Evolutionary conservation across 768 basidiomycete genomes (phyloP).

Genomic region (Trametes maxima): DNA sequence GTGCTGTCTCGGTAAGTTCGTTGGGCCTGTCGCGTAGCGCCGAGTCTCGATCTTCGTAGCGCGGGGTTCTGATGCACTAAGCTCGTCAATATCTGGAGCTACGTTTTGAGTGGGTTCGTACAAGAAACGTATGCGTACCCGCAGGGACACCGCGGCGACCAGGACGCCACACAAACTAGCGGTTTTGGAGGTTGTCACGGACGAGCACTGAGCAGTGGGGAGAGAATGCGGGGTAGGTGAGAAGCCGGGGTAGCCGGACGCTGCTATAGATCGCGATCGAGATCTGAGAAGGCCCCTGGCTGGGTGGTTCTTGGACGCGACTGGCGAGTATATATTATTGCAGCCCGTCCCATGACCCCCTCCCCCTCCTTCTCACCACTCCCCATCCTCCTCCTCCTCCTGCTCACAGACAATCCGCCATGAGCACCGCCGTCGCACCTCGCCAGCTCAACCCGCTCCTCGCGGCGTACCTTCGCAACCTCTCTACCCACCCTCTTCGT

Average conservation of each 20-base stretch:
- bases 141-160: no score
- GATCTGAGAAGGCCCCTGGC: background rate
- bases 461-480: slow-evolving; percentile 68
- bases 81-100: no score
- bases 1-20: background rate
- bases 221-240: background rate
- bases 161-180: no score
- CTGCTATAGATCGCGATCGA: slow-evolving; percentile 17
- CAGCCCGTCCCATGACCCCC: background rate
- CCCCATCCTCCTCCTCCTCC: background rate
- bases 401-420: slow-evolving; percentile 10
- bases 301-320: background rate
- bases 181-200: no score
- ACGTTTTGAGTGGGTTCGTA: no score
- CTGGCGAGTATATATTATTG: background rate
- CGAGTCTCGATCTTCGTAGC: background rate
- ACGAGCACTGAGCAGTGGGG: no score
- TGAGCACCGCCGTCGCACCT: slow-evolving; percentile 27
- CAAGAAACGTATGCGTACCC: no score
- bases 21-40: background rate
- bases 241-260: slow-evolving; percentile 12
- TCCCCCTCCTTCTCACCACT: background rate
- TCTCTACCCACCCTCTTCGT: slow-evolving; percentile 68
- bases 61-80: background rate
- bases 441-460: slow-evolving; percentile 51